Percentiles rank a stretch among this genome's conserved stretches.
phyloP scores from a whole-genome alignment of 1,139 yeast genomes.

The Suhomyces ambrosiae region DNA sequence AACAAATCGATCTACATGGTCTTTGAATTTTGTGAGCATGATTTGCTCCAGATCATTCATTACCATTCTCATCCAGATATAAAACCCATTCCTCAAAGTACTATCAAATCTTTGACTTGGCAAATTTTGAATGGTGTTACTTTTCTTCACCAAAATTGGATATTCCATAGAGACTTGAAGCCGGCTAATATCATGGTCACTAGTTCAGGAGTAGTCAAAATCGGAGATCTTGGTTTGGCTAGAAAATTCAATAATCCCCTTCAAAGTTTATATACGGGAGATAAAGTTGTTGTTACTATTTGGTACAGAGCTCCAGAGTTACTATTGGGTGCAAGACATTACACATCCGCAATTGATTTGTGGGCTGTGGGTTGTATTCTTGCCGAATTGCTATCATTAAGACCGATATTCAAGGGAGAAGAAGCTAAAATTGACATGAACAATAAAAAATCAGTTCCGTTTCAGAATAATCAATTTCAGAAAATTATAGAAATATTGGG shows the following conservation, averaged over 20 bases:
- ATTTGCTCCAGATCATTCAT: slow-evolving; percentile 87
- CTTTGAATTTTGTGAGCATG: slow-evolving; percentile 95
- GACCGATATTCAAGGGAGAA: slow-evolving; percentile 97
- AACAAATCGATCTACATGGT: slow-evolving; percentile 92
- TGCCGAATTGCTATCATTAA: slow-evolving; percentile 82
- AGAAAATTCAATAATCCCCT: slow-evolving; percentile 86
- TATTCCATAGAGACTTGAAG: slow-evolving; percentile 89
- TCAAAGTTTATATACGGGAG: slow-evolving; percentile 89
- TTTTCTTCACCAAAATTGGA: slow-evolving; percentile 93
- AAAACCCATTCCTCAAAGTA: slow-evolving; percentile 72
- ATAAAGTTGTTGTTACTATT: slow-evolving; percentile 95
- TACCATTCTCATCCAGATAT: slow-evolving; percentile 89
- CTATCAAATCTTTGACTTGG: slow-evolving; percentile 84
- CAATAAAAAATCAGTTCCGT: slow-evolving; percentile 87
- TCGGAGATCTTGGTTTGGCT: slow-evolving; percentile 95
- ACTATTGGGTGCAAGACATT: slow-evolving; percentile 86
- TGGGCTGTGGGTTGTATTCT: slow-evolving; percentile 98
- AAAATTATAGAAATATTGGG: slow-evolving; percentile 91
- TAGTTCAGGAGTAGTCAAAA: slow-evolving; percentile 82
- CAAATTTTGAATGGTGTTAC: slow-evolving; percentile 91
- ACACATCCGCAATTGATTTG: slow-evolving; percentile 90
- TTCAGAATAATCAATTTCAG: slow-evolving; percentile 88
- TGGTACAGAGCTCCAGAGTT: slow-evolving; percentile 98
- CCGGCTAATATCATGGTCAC: slow-evolving; percentile 99
- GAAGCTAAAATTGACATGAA: slow-evolving; percentile 86